Base-by-base conservation (phyloP, 2,329 filamentous ascomycete species). In the Corynespora cassiicola region DNA sequence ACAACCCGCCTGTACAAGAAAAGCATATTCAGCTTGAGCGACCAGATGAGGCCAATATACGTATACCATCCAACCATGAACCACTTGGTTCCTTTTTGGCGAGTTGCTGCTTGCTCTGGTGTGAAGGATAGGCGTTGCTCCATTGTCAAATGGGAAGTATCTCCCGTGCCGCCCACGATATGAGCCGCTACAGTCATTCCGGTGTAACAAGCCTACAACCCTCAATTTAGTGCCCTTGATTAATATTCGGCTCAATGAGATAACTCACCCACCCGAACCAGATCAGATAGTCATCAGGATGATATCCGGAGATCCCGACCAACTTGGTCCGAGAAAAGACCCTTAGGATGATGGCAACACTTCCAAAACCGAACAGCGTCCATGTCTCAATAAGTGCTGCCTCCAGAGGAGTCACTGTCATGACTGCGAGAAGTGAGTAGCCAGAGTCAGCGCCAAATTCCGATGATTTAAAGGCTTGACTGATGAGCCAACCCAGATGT, bases 1-100 rank as follows among this genome's bases (percentile, higher is more conserved):
- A 71, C 63, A 5, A 73, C 50, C 1, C 69, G 66, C 10, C 54
- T 51, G 36, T 70, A 73, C 11, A 73, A 64, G 40, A 66, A 72
- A 12, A 72, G 35, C 67, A 73, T 72, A 49, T 70, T 70, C 20
- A 73, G 52, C 39, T 72, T 73, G 35, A 73, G 49, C 0, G 52
- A 62, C 70, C 70, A 73, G 4, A 73, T 51, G 18, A 71, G 60
- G 9, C 61, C 42, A 8, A 63, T 53, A 8, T 73, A 72, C 2
- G 55, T 57, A 8, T 51, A 50, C 22, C 67, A 52, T 2, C 68
- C 70, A 1, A 64, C 48, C 14, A 69, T 50, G 34, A 71, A 73
- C 29, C 62, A 60, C 31, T 72, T 57, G 0, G 70, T 64, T 1
- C 66, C 68, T 10, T 42, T 38, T 42, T 67, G 44, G 50, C 64